Evolutionary conservation across 495 filamentous ascomycete species (phyloP).

Genomic region (Tuber brumale): DNA sequence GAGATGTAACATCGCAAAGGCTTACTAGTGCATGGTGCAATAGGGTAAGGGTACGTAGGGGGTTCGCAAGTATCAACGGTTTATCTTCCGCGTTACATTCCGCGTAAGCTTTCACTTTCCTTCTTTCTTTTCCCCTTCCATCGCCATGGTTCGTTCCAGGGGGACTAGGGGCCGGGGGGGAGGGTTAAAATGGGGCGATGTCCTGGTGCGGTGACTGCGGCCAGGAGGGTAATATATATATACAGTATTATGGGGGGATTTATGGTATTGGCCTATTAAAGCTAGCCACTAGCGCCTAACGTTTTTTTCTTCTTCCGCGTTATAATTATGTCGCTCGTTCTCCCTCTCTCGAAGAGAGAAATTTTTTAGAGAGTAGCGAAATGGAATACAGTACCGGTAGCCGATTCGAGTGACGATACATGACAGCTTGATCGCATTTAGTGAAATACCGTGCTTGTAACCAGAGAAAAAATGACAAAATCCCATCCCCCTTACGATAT

Average conservation of each 20-base stretch:
- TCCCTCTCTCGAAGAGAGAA: not conserved
- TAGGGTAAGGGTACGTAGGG: not conserved
- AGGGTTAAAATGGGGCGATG: not conserved
- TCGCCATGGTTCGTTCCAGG: not conserved
- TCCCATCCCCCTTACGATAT: not conserved
- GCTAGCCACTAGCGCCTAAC: not conserved
- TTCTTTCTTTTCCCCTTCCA: not conserved
- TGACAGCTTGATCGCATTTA: not conserved
- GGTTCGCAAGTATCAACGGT: constrained; percentile 4
- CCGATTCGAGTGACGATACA: not conserved
- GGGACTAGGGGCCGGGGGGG: not conserved
- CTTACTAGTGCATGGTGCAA: not conserved
- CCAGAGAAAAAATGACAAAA: not conserved
- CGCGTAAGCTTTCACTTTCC: not conserved
- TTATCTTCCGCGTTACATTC: not conserved
- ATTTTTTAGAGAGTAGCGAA: not conserved
- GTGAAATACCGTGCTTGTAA: not conserved
- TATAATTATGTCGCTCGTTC: not conserved
- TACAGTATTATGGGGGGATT: not conserved
- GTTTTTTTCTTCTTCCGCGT: not conserved
- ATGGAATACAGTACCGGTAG: not conserved
- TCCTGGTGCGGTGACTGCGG: constrained; percentile 3
- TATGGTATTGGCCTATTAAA: not conserved
- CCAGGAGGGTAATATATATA: not conserved
- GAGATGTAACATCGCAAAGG: not conserved